A percentile compares a stretch with the other conserved stretches of the same genome.
Conservation (phyloP, 2,329 filamentous ascomycete species). For the Alternaria brassicicola region DNA sequence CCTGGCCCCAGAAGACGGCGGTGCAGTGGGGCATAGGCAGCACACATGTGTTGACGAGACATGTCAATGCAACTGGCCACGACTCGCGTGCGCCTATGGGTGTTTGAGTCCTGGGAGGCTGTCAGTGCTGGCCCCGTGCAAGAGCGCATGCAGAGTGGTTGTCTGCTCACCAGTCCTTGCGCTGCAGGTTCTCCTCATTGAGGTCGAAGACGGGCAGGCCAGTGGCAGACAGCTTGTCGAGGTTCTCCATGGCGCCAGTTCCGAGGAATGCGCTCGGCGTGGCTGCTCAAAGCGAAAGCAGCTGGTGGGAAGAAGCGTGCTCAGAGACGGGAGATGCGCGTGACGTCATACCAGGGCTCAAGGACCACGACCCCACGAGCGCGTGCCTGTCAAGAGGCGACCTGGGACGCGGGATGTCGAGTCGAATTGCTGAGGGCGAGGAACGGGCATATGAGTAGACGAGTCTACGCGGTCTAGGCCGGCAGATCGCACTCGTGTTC, state of each 20-base stretch:
- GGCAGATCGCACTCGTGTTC: conserved; percentile 8
- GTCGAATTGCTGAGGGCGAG: conserved; percentile 1
- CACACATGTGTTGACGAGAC: conserved; percentile 45
- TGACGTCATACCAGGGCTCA: conserved; percentile 16
- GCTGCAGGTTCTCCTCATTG: conserved; percentile 35
- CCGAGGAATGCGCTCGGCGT: conserved; percentile 1
- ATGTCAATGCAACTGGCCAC: conserved; percentile 45
- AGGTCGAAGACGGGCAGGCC: conserved; percentile 41
- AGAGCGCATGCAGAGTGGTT: not conserved
- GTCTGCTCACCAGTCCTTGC: conserved; percentile 37
- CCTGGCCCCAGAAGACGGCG: conserved; percentile 52
- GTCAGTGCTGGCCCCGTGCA: conserved; percentile 1
- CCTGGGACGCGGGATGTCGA: not conserved
- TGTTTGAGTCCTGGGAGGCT: conserved; percentile 33
- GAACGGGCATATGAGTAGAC: not conserved
- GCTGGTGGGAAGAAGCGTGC: conserved; percentile 12
- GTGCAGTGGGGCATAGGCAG: conserved; percentile 51
- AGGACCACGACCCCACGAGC: conserved; percentile 4
- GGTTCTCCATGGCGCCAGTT: conserved; percentile 25
- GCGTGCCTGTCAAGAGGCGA: conserved; percentile 5
- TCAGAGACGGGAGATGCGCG: conserved; percentile 3
- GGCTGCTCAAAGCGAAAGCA: conserved; percentile 5
- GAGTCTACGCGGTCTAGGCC: conserved; percentile 12
- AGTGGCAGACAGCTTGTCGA: conserved; percentile 40
- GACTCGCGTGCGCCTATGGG: conserved; percentile 40